Conservation (phyloP, 441 rosid genomes). For the Populus hybrid region DNA sequence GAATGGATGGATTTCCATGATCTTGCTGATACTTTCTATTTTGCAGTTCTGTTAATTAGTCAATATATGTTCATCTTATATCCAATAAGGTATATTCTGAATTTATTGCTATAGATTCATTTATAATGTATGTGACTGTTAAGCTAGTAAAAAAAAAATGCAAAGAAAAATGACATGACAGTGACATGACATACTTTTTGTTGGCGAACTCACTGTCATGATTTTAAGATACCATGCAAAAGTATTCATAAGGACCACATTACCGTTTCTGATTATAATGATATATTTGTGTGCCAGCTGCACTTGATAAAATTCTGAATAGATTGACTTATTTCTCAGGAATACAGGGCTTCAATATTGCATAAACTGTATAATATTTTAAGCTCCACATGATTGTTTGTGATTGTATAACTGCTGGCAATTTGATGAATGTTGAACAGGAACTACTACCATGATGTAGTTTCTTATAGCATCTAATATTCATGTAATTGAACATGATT, state of each 20-base stretch:
- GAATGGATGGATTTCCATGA: neutral
- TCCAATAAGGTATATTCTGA: neutral
- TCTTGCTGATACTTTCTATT: neutral
- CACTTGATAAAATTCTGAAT: neutral
- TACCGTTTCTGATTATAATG: neutral
- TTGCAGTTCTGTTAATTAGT: neutral
- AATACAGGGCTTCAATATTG: neutral
- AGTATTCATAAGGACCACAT: neutral
- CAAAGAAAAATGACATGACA: neutral
- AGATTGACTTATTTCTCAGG: neutral
- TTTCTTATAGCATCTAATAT: neutral
- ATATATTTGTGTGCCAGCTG: neutral
- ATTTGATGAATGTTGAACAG: neutral
- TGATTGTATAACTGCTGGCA: constrained; percentile 14
- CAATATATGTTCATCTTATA: neutral
- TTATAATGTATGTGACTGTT: neutral
- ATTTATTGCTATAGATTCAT: neutral
- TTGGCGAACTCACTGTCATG: neutral
- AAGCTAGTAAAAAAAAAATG: neutral
- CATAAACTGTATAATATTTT: neutral
- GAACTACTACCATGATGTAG: neutral
- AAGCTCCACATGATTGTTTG: neutral
- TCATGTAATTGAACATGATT: constrained; percentile 20
- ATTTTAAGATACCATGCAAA: neutral
- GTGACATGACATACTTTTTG: neutral